A percentile compares a stretch with the other conserved stretches of the same genome.
phyloP scores from a whole-genome alignment of 345 rosid species.

The Lepidium aucheri region DNA sequence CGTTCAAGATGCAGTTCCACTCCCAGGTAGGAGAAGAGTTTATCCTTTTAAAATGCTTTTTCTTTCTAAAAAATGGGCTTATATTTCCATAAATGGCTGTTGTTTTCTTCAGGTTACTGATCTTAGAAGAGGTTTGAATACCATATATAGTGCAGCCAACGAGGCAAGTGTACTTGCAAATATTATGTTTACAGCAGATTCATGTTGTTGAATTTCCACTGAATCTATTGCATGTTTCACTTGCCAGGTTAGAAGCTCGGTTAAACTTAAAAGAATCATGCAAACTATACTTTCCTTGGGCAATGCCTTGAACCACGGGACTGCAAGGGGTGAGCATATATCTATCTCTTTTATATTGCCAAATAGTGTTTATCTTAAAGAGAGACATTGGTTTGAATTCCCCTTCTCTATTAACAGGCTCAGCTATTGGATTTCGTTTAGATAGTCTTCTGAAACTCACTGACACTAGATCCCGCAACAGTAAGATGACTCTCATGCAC shows the following conservation, averaged over 20 bases:
- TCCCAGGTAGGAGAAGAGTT: slow-evolving; percentile 48
- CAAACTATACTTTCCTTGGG: slow-evolving; percentile 84
- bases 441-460: slow-evolving; percentile 90
- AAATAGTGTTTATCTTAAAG: background rate
- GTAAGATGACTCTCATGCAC: slow-evolving; percentile 90
- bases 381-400: slow-evolving; percentile 2
- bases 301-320: slow-evolving; percentile 84
- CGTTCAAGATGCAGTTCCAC: slow-evolving; percentile 61
- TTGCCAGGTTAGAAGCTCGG: slow-evolving; percentile 57
- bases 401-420: slow-evolving; percentile 38
- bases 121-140: slow-evolving; percentile 52
- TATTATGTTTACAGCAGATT: slow-evolving; percentile 4
- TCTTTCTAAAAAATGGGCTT: slow-evolving; percentile 2
- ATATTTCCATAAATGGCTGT: slow-evolving; percentile 2
- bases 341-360: background rate
- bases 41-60: slow-evolving; percentile 9
- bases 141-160: slow-evolving; percentile 53
- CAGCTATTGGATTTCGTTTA: slow-evolving; percentile 83
- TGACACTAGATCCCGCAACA: slow-evolving; percentile 70
- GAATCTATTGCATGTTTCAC: background rate
- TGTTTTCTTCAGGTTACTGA: slow-evolving; percentile 60
- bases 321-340: slow-evolving; percentile 72
- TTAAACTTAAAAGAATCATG: slow-evolving; percentile 72
- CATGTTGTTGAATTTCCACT: slow-evolving; percentile 7
- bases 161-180: slow-evolving; percentile 48